phyloP scores from a whole-genome alignment of 768 basidiomycete species.

The Naganishia randhawae region DNA sequence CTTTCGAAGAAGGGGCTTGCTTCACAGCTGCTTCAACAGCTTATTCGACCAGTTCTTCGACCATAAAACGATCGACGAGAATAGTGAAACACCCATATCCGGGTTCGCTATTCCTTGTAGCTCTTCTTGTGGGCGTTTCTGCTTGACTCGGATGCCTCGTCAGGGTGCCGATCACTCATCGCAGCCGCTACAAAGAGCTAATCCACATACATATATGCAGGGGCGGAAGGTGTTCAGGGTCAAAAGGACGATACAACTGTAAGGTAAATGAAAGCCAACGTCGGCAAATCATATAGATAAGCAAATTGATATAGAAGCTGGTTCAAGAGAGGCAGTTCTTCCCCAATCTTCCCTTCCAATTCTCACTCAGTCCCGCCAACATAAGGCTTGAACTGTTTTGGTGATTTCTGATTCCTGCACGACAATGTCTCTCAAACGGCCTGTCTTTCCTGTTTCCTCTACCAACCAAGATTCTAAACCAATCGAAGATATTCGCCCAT shows the following conservation, averaged over 20 bases:
- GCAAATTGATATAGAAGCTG: no score
- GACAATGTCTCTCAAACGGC: not conserved
- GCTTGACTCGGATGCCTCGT: no score
- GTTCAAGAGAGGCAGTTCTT: no score
- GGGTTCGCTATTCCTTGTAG: not conserved
- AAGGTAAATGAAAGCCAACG: not conserved
- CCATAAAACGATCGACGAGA: not conserved
- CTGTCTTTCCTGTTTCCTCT: not conserved
- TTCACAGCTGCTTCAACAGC: not conserved
- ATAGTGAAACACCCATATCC: not conserved
- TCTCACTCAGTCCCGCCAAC: conserved; percentile 4
- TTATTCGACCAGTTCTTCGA: not conserved
- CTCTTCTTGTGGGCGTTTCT: not conserved
- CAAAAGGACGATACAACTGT: not conserved
- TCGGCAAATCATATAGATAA: not conserved
- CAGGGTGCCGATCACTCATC: no score
- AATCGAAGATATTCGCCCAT: not conserved
- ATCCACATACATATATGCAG: no score
- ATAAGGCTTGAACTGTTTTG: not conserved
- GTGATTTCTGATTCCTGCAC: not conserved
- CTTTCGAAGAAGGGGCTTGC: not conserved
- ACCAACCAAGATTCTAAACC: conserved; percentile 14
- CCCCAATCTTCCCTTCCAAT: not conserved
- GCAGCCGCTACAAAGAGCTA: no score
- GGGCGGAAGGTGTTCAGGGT: no score